These are phyloP conservation scores for Rubia peregrina DNA, from an alignment of 305 asterid genomes.

Conservation along the genomic window DNA sequence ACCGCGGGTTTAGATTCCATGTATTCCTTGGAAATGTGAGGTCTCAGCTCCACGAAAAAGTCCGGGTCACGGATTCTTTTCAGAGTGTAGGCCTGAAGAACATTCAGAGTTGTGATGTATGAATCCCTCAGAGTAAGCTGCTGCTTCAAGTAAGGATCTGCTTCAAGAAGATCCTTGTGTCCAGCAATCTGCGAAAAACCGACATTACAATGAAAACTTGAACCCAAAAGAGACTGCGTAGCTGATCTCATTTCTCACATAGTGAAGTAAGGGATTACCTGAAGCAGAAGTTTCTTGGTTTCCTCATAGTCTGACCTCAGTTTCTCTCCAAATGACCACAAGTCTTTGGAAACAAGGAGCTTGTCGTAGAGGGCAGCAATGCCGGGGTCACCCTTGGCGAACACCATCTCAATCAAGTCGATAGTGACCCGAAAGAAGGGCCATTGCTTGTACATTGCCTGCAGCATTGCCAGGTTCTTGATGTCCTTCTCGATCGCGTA, in stretches of 20 bases:
- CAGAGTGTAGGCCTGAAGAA: slow-evolving; percentile 45
- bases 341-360: slow-evolving; percentile 45
- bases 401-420: slow-evolving; percentile 51
- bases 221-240: not conserved
- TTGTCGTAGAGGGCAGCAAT: slow-evolving; percentile 46
- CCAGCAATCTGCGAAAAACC: slow-evolving; percentile 35
- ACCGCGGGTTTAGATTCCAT: slow-evolving; percentile 58
- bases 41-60: slow-evolving; percentile 37
- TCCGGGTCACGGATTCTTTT: slow-evolving; percentile 42
- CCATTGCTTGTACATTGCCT: slow-evolving; percentile 48
- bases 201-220: not conserved
- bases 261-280: slow-evolving; percentile 22
- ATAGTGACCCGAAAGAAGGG: slow-evolving; percentile 53
- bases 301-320: slow-evolving; percentile 37
- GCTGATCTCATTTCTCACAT: not conserved
- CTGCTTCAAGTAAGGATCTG: slow-evolving; percentile 50
- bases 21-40: slow-evolving; percentile 39
- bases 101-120: slow-evolving; percentile 44
- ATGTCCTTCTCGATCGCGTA: slow-evolving; percentile 38
- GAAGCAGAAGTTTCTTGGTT: slow-evolving; percentile 39
- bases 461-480: slow-evolving; percentile 40
- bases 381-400: slow-evolving; percentile 52
- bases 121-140: slow-evolving; percentile 39
- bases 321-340: slow-evolving; percentile 37
- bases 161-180: slow-evolving; percentile 51